Percentiles rank a stretch among this genome's conserved stretches.
phyloP scores from a whole-genome alignment of 129 eudicot species.

The Solidago caesia region DNA sequence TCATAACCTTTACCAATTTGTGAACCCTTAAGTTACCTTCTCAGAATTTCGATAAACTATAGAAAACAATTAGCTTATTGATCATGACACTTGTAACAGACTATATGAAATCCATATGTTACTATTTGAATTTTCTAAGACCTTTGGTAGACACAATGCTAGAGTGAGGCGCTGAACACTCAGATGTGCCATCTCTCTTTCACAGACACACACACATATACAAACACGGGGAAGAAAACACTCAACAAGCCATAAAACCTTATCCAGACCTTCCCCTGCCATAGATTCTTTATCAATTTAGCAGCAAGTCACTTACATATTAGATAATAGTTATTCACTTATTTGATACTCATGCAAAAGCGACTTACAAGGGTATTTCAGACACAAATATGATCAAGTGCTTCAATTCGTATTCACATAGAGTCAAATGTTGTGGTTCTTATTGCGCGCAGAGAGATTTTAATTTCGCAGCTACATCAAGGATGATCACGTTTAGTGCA shows the following conservation, averaged over 20 bases:
- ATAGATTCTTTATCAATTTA: neutral
- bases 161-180: no score
- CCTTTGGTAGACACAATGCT: no score
- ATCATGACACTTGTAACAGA: no score
- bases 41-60: no score
- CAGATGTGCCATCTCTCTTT: neutral
- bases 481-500: neutral
- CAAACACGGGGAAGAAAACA: no score
- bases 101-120: no score
- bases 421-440: neutral
- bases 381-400: neutral
- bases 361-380: neutral
- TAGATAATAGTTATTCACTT: neutral
- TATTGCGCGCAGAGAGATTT: neutral
- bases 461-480: constrained; percentile 1
- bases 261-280: neutral
- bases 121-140: no score
- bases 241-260: neutral
- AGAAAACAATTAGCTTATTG: no score
- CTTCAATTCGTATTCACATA: neutral
- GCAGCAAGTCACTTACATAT: neutral
- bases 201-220: neutral
- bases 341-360: neutral
- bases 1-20: neutral
- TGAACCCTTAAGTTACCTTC: no score